Base-by-base conservation (phyloP, 345 rosid species). In the Citrus cavaleriei region DNA sequence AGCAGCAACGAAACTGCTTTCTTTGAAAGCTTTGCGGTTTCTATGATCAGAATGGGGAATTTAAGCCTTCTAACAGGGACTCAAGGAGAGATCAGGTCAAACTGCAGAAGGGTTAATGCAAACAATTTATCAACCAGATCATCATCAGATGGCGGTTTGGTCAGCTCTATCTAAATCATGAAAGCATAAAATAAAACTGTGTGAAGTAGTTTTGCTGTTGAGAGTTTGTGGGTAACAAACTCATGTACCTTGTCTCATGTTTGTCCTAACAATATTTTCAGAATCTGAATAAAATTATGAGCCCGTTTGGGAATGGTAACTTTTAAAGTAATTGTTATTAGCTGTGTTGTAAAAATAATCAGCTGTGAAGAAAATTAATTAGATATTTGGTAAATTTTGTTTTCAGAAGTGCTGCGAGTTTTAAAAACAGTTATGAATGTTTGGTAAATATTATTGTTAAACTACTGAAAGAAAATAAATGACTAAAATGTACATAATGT, bases 41-140 rank as follows among this genome's bases (percentile, higher is more conserved):
- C 94, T n/a, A 89, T 90, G 93, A 84, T 89, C 27, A 83, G 82
- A 8, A 90, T 92, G 96, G 96, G 96, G 32, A 89, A 92, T 46
- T 67, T 92, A 28, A 80, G 88, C 77, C 81, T 81, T 0, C 74
- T 89, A 55, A 85, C 93, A 0, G 93, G 93, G 28, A 83, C 65
- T 46, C 78, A 14, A 24, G 93, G 96, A 38, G 90, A 92, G 81
- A 81, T 92, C 75, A 90, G 94, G 80, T 62, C 64, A 77, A 87
- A 86, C 19, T 92, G 96, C 79, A 87, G 87, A 1, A 80, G 57
- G 21, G 90, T 88, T 60, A 89, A 90, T 72, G 86, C 68, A 24
- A 10, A 66, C 49, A 78, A 54, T 54, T 18, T 54, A 25, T n/a
- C 54, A 37, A 65, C 38, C 40, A 7, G 6, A 55, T 24, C 72